These are phyloP conservation scores for Stephanodiscus triporus DNA, from an alignment of 108 stramenopile genomes.

Conservation along the genomic window DNA sequence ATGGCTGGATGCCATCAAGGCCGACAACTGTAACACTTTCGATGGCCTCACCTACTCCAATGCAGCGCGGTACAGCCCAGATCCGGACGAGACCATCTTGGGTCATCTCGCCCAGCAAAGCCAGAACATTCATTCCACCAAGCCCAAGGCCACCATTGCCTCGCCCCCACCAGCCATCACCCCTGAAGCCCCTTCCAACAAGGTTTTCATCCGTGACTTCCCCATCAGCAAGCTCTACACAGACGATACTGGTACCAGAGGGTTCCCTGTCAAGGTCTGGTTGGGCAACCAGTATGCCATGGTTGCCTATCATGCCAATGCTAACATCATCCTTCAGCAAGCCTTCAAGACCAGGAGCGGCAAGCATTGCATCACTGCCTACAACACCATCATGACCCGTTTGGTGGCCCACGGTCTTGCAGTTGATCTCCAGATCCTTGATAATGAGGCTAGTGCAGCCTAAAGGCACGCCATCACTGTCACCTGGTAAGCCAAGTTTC, in stretches of 20 bases:
- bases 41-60: conserved; percentile 21
- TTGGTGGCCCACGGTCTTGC: background rate
- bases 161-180: background rate
- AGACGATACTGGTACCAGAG: conserved; percentile 9
- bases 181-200: background rate
- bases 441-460: conserved; percentile 2
- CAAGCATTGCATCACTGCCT: too few relatives aligned
- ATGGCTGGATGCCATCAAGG: conserved; percentile 28
- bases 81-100: conserved; percentile 5
- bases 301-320: conserved; percentile 16
- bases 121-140: conserved; percentile 21
- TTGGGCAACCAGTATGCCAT: conserved; percentile 18
- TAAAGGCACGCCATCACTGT: conserved; percentile 10
- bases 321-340: conserved; percentile 14
- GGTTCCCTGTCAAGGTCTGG: conserved; percentile 1
- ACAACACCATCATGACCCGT: too few relatives aligned
- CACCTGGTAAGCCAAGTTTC: conserved; percentile 20
- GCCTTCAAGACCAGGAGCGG: too few relatives aligned
- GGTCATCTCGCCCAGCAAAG: conserved; percentile 12
- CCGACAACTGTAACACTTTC: conserved; percentile 18
- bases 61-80: conserved; percentile 16
- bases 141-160: conserved; percentile 11
- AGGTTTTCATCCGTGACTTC: background rate
- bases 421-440: conserved; percentile 14
- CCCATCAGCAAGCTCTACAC: conserved; percentile 23